Evolutionary conservation across 1,284 basidiomycete species (phyloP), one percentile per base, ranked within the genome.

Genomic region (Spongispora temasekensis): DNA sequence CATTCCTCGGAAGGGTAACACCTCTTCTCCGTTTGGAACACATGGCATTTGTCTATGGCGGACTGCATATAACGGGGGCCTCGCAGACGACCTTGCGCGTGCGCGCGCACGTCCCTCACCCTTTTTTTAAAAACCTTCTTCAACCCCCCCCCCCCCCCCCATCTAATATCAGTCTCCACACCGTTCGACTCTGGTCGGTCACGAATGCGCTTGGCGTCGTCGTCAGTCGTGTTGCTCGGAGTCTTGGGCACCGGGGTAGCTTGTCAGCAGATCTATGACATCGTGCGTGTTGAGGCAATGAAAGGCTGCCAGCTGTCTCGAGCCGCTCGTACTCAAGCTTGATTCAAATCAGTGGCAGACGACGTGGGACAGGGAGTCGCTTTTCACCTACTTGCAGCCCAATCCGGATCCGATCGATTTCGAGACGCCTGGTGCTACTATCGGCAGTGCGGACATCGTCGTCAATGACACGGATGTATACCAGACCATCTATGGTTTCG

Each of bases 341-440:
- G 17, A 5, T 27, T 23, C 21, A 21, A 1, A 44, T 44, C 10
- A 87, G 85, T 87, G 82, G 81, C 82, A 86, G 76, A 87, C 85
- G 28, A 87, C 83, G 12, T 87, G 85, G 86, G 82, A 87, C 65
- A 76, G 78, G 48, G 67, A 78, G 25, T 77, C 73, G 55, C 78
- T 84, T 32, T 80, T 87, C 66, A 82, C 80, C 4, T 80, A 79
- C 25, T 70, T 81, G 25, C 73, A 75, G 19, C 77, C 78, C 23
- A 76, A 76, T 8, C 71, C 79, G 3, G 69, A 65, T 53, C 83
- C 85, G 5, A 83, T 88, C 58, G 82, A 82, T 63, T 88, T 88
- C 64, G 77, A 68, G 15, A 69, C 77, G 17, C 78, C 78, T 5
- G 78, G 79, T 13, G n/a, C n/a, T n/a, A 53, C 75, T 17, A 76